phyloP scores from a whole-genome alignment of 2,329 filamentous ascomycete genomes.

The Paracorniculantispora psalliotae region DNA sequence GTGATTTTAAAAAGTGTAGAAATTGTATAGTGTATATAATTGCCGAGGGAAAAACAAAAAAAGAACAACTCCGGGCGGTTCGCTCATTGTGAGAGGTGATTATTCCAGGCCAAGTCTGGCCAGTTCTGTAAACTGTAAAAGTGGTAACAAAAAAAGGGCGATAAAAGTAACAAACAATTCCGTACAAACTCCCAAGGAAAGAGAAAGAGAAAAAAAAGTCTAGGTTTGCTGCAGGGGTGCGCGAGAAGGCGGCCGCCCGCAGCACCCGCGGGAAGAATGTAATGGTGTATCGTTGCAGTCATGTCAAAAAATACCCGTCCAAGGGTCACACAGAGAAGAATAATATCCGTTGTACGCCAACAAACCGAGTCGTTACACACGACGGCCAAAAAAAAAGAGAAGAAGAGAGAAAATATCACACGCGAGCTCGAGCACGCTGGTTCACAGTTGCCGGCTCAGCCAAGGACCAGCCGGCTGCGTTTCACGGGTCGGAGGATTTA shows the following conservation, averaged over 20 bases:
- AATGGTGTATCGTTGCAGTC: constrained; percentile 8
- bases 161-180: constrained; percentile 1
- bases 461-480: not conserved
- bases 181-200: constrained; percentile 4
- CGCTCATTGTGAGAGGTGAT: constrained; percentile 3
- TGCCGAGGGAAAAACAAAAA: not conserved
- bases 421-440: not conserved
- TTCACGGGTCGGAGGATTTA: constrained; percentile 26
- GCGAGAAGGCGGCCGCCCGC: not conserved
- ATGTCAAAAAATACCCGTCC: not conserved
- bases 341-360: constrained; percentile 5
- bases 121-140: constrained; percentile 12
- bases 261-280: not conserved
- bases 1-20: not conserved
- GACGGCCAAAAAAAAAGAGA: not conserved
- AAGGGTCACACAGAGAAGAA: not conserved
- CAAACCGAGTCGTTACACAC: not conserved
- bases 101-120: constrained; percentile 5
- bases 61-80: not conserved
- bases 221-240: not conserved
- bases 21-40: not conserved
- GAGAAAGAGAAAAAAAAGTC: not conserved
- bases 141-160: not conserved
- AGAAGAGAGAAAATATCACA: not conserved
- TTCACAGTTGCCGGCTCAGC: not conserved